Percentiles rank a stretch among this genome's conserved stretches.
Evolutionary conservation across 2,329 filamentous ascomycete species (phyloP).

Genomic region (Neonectria sp.): DNA sequence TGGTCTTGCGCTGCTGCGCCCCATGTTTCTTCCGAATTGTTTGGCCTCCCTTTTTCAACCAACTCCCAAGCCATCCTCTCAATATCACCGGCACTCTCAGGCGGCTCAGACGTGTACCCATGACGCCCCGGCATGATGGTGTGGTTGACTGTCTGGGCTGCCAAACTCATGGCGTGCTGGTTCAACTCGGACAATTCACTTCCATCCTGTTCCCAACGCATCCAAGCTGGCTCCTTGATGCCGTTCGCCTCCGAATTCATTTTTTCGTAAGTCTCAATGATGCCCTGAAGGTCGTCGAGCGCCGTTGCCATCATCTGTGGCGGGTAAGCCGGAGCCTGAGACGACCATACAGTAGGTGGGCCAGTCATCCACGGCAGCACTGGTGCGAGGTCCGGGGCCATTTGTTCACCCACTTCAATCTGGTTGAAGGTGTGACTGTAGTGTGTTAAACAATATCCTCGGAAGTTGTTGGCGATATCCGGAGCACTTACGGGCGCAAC

Average conservation of each 20-base stretch:
- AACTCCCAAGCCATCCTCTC: conserved; percentile 54
- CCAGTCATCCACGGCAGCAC: conserved; percentile 40
- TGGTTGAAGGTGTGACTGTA: conserved; percentile 24
- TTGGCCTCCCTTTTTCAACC: conserved; percentile 46
- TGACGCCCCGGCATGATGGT: conserved; percentile 46
- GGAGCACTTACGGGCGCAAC: conserved; percentile 29
- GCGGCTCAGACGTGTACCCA: conserved; percentile 13
- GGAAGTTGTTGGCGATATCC: not conserved
- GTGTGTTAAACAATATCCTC: not conserved
- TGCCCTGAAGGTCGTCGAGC: conserved; percentile 39
- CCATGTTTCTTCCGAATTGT: conserved; percentile 49
- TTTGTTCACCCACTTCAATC: conserved; percentile 6
- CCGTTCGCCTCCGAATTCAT: conserved; percentile 35
- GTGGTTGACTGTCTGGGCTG: conserved; percentile 44
- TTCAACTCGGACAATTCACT: conserved; percentile 50
- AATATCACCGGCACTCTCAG: conserved; percentile 43
- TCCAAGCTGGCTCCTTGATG: conserved; percentile 46
- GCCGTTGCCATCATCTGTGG: conserved; percentile 29
- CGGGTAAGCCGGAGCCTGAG: conserved; percentile 7
- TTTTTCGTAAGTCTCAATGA: conserved; percentile 43
- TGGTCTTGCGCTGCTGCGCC: conserved; percentile 49
- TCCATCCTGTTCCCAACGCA: conserved; percentile 54
- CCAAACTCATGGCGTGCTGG: conserved; percentile 42
- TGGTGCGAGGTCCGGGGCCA: conserved; percentile 26
- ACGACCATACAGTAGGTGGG: conserved; percentile 7